A percentile compares a stretch with the other conserved stretches of the same genome.
phyloP scores from a whole-genome alignment of 2,329 filamentous ascomycete genomes.

The Aspergillus sp. region DNA sequence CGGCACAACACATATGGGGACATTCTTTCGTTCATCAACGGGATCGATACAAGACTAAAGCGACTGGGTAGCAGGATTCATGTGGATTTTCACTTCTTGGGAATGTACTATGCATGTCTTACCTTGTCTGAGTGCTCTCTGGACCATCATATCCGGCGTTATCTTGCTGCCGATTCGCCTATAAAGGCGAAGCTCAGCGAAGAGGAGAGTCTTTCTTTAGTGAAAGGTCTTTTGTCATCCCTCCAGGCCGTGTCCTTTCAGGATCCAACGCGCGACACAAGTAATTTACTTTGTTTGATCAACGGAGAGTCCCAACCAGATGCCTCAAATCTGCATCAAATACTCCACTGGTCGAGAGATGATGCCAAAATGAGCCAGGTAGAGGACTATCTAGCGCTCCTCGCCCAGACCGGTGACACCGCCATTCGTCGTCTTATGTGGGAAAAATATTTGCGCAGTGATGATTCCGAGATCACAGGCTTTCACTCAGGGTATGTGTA shows the following conservation, averaged over 20 bases:
- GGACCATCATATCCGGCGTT: slow-evolving; percentile 24
- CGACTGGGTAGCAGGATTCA: slow-evolving; percentile 16
- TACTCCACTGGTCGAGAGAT: slow-evolving; percentile 16
- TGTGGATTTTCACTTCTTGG: slow-evolving; percentile 19
- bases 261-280: slow-evolving; percentile 19
- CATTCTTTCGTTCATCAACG: slow-evolving; percentile 32
- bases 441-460: slow-evolving; percentile 16
- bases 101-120: slow-evolving; percentile 33
- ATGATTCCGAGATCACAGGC: not conserved
- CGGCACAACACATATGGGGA: slow-evolving; percentile 28
- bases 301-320: slow-evolving; percentile 19
- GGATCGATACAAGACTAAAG: slow-evolving; percentile 28
- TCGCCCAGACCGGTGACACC: slow-evolving; percentile 25
- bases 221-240: slow-evolving; percentile 22
- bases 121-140: slow-evolving; percentile 30
- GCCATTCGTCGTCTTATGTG: slow-evolving; percentile 23
- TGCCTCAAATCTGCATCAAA: slow-evolving; percentile 16
- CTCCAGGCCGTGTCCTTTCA: slow-evolving; percentile 24
- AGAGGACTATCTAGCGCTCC: slow-evolving; percentile 25
- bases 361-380: not conserved
- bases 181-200: not conserved
- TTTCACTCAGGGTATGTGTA: slow-evolving; percentile 25
- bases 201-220: slow-evolving; percentile 18
- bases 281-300: slow-evolving; percentile 21
- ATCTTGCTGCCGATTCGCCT: slow-evolving; percentile 1